Percentiles rank a stretch among this genome's conserved stretches.
Conservation (phyloP, 1,284 basidiomycete species). For the Cystobasidium slooffiae region DNA sequence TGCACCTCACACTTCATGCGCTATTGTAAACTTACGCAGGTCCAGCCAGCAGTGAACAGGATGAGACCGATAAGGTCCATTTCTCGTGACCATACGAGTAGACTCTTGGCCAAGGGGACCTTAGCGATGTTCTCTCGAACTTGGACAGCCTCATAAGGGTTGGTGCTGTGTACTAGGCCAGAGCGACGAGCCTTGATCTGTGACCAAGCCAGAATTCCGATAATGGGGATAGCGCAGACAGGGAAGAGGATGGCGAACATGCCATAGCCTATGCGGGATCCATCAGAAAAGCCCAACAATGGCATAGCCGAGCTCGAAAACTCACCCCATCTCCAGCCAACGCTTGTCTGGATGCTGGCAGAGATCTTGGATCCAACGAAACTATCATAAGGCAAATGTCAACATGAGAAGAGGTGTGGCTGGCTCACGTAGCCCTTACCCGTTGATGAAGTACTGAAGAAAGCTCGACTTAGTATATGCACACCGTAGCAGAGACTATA, state of each 20-base stretch:
- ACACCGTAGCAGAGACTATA: background rate
- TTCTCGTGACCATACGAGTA: slow-evolving; percentile 57
- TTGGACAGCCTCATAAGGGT: slow-evolving; percentile 45
- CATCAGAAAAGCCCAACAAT: background rate
- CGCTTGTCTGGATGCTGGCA: slow-evolving; percentile 62
- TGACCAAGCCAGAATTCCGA: slow-evolving; percentile 66
- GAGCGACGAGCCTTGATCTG: slow-evolving; percentile 67
- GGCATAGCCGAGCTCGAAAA: slow-evolving; percentile 58
- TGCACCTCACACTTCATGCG: background rate
- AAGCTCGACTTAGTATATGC: no score
- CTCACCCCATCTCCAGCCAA: slow-evolving; percentile 76
- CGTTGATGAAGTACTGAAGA: slow-evolving; percentile 63
- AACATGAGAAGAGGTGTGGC: background rate
- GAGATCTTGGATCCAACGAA: slow-evolving; percentile 69
- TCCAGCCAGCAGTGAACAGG: slow-evolving; percentile 65
- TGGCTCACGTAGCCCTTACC: background rate
- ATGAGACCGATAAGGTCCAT: slow-evolving; percentile 71
- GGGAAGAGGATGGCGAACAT: slow-evolving; percentile 60
- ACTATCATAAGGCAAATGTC: slow-evolving; percentile 35
- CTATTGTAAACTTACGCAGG: slow-evolving; percentile 36
- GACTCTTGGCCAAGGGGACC: slow-evolving; percentile 21
- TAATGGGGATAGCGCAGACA: slow-evolving; percentile 56
- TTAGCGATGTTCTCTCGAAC: slow-evolving; percentile 27
- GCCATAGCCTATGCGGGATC: slow-evolving; percentile 15
- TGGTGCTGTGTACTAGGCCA: slow-evolving; percentile 58